These are phyloP conservation scores for Chrysoporthe austroafricana DNA, from an alignment of 2,329 filamentous ascomycete genomes.

Conservation along the genomic window DNA sequence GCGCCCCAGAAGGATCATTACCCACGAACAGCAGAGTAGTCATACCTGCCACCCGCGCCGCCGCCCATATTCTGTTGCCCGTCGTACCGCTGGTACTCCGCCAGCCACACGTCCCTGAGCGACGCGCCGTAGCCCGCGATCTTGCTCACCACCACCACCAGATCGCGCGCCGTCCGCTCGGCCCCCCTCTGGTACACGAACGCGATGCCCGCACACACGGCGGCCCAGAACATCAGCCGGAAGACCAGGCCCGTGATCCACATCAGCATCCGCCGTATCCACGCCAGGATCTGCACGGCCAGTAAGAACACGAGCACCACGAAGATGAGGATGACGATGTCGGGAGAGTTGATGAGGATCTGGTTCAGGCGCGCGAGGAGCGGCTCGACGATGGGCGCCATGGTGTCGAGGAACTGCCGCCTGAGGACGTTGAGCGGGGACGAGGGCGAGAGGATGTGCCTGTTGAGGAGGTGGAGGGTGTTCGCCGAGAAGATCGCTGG, in stretches of 20 bases:
- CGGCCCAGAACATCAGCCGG: slow-evolving; percentile 66
- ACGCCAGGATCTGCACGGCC: slow-evolving; percentile 68
- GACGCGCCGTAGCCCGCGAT: slow-evolving; percentile 51
- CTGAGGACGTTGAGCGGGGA: slow-evolving; percentile 49
- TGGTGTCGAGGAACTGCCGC: slow-evolving; percentile 39
- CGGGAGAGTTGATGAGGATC: slow-evolving; percentile 44
- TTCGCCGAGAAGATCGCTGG: slow-evolving; percentile 41
- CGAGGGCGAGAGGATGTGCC: slow-evolving; percentile 51
- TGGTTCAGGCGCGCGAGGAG: slow-evolving; percentile 46
- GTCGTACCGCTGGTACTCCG: slow-evolving; percentile 62
- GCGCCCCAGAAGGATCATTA: not conserved
- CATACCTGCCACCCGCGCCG: slow-evolving; percentile 17
- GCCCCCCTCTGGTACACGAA: slow-evolving; percentile 68
- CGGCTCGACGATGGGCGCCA: slow-evolving; percentile 49
- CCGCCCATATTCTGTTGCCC: slow-evolving; percentile 45
- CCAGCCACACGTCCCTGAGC: slow-evolving; percentile 58
- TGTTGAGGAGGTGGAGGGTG: slow-evolving; percentile 52
- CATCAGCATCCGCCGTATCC: slow-evolving; percentile 72
- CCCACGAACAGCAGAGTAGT: slow-evolving; percentile 10
- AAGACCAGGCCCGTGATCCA: slow-evolving; percentile 76
- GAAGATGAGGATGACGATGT: slow-evolving; percentile 49
- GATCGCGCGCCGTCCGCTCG: slow-evolving; percentile 66
- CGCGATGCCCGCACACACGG: slow-evolving; percentile 56
- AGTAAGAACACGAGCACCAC: slow-evolving; percentile 60
- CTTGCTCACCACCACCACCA: slow-evolving; percentile 47